These are phyloP conservation scores for Xylaria acuta DNA, from an alignment of 495 filamentous ascomycete species.

Conservation along the genomic window DNA sequence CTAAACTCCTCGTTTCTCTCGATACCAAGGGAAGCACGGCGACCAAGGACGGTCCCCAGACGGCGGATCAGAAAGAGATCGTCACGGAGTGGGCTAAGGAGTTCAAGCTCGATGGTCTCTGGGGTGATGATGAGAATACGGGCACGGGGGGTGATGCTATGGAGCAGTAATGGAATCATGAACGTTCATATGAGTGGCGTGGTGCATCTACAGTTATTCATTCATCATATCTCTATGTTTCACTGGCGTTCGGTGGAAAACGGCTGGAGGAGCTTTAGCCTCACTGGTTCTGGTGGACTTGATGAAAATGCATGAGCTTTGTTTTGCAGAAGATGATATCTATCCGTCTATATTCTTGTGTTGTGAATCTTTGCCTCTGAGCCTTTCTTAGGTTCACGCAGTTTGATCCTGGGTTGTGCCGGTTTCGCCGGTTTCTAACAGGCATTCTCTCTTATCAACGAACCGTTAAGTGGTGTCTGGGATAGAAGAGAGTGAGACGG, in stretches of 20 bases:
- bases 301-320: background rate
- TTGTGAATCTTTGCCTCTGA: too few species aligned
- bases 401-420: background rate
- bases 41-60: slow-evolving; percentile 19
- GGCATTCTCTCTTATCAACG: background rate
- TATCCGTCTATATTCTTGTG: background rate
- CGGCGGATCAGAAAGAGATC: slow-evolving; percentile 77
- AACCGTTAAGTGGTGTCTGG: background rate
- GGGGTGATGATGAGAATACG: slow-evolving; percentile 62
- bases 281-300: background rate
- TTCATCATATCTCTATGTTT: background rate
- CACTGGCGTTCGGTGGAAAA: slow-evolving; percentile 26
- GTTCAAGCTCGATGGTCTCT: slow-evolving; percentile 95
- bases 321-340: background rate
- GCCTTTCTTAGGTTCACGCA: background rate
- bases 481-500: background rate
- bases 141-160: slow-evolving; percentile 35
- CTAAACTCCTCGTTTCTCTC: slow-evolving; percentile 61
- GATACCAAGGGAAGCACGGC: slow-evolving; percentile 45
- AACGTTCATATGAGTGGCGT: background rate
- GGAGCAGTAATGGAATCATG: slow-evolving; percentile 38
- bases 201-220: slow-evolving; percentile 14
- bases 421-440: background rate
- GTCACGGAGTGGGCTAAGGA: slow-evolving; percentile 94
- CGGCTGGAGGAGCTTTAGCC: background rate